phyloP scores from a whole-genome alignment of 1,284 basidiomycete genomes.

The Tylopilus sp. region DNA sequence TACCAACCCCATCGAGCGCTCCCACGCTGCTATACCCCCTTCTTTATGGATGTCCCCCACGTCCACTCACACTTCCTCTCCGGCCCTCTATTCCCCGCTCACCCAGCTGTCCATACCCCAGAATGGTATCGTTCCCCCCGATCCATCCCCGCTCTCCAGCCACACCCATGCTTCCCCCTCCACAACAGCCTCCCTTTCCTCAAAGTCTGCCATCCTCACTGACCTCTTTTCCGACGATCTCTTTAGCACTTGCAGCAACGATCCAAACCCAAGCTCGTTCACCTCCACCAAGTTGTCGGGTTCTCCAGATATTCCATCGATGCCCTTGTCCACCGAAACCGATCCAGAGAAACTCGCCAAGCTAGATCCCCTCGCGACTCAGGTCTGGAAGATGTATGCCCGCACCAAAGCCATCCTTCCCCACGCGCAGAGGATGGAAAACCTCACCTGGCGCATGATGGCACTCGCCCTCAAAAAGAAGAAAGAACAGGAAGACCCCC shows the following conservation, averaged over 20 bases:
- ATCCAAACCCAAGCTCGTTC: slow-evolving; percentile 58
- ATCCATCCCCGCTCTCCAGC: slow-evolving; percentile 44
- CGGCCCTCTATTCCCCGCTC: slow-evolving; percentile 44
- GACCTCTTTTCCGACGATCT: slow-evolving; percentile 76
- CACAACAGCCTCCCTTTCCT: slow-evolving; percentile 50
- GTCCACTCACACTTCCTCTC: slow-evolving; percentile 55
- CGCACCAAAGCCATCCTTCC: slow-evolving; percentile 86
- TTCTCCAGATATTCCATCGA: slow-evolving; percentile 65
- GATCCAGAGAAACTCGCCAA: slow-evolving; percentile 72
- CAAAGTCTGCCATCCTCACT: slow-evolving; percentile 66
- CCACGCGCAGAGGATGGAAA: slow-evolving; percentile 95
- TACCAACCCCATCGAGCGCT: slow-evolving; percentile 56
- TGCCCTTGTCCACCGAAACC: slow-evolving; percentile 49
- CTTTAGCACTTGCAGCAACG: slow-evolving; percentile 53
- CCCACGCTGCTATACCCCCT: slow-evolving; percentile 64
- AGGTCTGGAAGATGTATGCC: slow-evolving; percentile 97
- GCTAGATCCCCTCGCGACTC: slow-evolving; percentile 90
- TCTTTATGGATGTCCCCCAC: slow-evolving; percentile 82
- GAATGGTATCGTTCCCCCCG: slow-evolving; percentile 44
- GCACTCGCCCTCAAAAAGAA: slow-evolving; percentile 89
- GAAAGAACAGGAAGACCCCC: slow-evolving; percentile 68
- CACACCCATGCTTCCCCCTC: slow-evolving; percentile 50
- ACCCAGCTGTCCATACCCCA: slow-evolving; percentile 45
- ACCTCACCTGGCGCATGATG: slow-evolving; percentile 98
- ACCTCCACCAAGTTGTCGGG: slow-evolving; percentile 69